Evolutionary conservation across 257 asterid species (phyloP), one percentile per base, ranked within the genome.

Genomic region (Dorcoceras hygrometricum): DNA sequence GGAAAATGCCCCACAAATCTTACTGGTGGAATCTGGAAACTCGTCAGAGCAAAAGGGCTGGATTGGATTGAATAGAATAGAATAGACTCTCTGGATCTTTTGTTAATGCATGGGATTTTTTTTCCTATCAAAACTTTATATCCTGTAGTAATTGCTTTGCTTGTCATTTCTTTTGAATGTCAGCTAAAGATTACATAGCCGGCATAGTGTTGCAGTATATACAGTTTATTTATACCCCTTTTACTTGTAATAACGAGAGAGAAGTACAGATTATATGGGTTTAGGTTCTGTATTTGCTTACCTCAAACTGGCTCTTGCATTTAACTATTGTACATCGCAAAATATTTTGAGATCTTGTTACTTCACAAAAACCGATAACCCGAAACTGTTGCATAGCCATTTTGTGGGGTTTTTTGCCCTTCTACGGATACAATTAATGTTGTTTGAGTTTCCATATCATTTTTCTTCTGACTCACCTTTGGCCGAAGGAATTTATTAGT

Each of bases 131-230:
- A 74, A 36, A 70, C 65, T 66, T 57, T 32, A 60, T 54, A 54
- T 68, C 27, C 16, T 39, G 24, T 69, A 70, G 69, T 75, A 62
- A 71, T 73, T 73, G 63, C 73, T 66, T 73, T 73, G 63, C 73
- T 66, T 80, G 79, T 69, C 78, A 76, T 79, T 77, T 79, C 87
- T 79, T 77, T 62, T 60, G 58, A 70, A 69, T 81, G 84, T 83
- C 75, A 83, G 80, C 79, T 73, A 77, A 71, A 83, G 89, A 81
- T 78, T 73, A 66, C 62, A 27, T 72, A 77, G 80, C 58, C 71
- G 66, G 23, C 55, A n/a, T 82, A 83, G 89, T 43, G 81, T 78
- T 79, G 83, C 77, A 55, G 32, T 58, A 62, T 70, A 70, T 59
- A 55, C 79, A 70, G 83, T 75, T 78, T 81, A 74, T 78, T 71